Percentiles rank a stretch among this genome's conserved stretches.
phyloP scores from a whole-genome alignment of 306 rosid genomes.

The Erythrophleum fordii region DNA sequence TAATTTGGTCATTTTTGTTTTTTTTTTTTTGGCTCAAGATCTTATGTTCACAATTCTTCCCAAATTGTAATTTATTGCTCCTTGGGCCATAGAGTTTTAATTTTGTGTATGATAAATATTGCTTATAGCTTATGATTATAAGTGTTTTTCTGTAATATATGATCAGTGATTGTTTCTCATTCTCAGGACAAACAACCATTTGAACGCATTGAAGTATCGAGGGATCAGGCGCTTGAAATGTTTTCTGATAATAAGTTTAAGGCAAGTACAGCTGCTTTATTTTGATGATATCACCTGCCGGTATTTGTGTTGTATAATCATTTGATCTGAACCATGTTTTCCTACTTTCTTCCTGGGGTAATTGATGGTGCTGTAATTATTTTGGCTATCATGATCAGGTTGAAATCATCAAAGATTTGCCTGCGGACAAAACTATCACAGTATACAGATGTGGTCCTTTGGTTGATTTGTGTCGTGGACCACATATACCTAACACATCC shows the following conservation, averaged over 20 bases:
- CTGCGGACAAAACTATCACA: slow-evolving; percentile 90
- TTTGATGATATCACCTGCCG: slow-evolving; percentile 2
- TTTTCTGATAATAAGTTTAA: slow-evolving; percentile 86
- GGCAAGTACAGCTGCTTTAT: slow-evolving; percentile 54
- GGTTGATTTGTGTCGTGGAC: slow-evolving; percentile 97
- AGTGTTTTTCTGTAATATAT: slow-evolving; percentile 22
- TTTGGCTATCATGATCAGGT: slow-evolving; percentile 56
- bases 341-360: slow-evolving; percentile 28
- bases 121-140: neutral
- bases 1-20: neutral
- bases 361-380: slow-evolving; percentile 15
- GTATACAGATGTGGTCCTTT: slow-evolving; percentile 97
- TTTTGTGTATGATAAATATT: slow-evolving; percentile 10
- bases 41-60: neutral
- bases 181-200: slow-evolving; percentile 88
- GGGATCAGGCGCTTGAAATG: slow-evolving; percentile 84
- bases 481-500: slow-evolving; percentile 96
- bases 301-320: neutral
- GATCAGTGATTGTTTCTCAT: slow-evolving; percentile 14
- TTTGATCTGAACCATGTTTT: slow-evolving; percentile 18
- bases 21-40: neutral
- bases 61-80: slow-evolving; percentile 8
- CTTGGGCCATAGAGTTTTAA: neutral
- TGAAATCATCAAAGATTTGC: slow-evolving; percentile 92
- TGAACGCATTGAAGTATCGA: slow-evolving; percentile 92